phyloP scores from a whole-genome alignment of 148 eudicot genomes.

The Simmondsia chinensis region DNA sequence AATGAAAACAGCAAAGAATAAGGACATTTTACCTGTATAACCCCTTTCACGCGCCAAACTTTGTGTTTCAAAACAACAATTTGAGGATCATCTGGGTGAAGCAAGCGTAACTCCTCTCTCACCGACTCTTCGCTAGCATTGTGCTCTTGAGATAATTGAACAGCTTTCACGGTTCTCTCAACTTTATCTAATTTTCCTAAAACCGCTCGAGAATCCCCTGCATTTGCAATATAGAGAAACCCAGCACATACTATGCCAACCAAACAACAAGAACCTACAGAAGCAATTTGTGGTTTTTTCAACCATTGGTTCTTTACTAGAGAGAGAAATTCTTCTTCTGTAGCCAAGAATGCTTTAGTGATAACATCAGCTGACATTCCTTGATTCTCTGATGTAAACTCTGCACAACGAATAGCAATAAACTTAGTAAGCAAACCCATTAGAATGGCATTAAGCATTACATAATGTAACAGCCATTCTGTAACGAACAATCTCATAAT shows the following conservation, averaged over 20 bases:
- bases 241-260: constrained; percentile 67
- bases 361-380: constrained; percentile 63
- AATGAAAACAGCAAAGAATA: background rate
- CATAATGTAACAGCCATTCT: too few relatives aligned
- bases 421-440: constrained; percentile 28
- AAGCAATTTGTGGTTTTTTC: constrained; percentile 62
- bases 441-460: too few relatives aligned
- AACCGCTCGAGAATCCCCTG: constrained; percentile 77
- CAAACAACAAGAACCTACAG: constrained; percentile 78
- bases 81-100: constrained; percentile 71
- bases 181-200: constrained; percentile 43
- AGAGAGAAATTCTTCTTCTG: constrained; percentile 68
- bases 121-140: constrained; percentile 61
- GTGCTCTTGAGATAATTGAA: constrained; percentile 74
- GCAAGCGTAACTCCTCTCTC: constrained; percentile 47
- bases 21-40: constrained; percentile 54
- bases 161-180: constrained; percentile 35
- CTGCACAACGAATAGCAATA: constrained; percentile 53
- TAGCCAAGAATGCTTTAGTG: constrained; percentile 53
- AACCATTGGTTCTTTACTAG: constrained; percentile 51
- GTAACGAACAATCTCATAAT: too few relatives aligned
- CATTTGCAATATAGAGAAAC: constrained; percentile 61
- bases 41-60: constrained; percentile 93
- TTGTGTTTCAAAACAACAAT: constrained; percentile 64
- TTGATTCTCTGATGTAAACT: constrained; percentile 41